phyloP scores from a whole-genome alignment of 23 red algal species.

The Gracilaria vermiculophylla region DNA sequence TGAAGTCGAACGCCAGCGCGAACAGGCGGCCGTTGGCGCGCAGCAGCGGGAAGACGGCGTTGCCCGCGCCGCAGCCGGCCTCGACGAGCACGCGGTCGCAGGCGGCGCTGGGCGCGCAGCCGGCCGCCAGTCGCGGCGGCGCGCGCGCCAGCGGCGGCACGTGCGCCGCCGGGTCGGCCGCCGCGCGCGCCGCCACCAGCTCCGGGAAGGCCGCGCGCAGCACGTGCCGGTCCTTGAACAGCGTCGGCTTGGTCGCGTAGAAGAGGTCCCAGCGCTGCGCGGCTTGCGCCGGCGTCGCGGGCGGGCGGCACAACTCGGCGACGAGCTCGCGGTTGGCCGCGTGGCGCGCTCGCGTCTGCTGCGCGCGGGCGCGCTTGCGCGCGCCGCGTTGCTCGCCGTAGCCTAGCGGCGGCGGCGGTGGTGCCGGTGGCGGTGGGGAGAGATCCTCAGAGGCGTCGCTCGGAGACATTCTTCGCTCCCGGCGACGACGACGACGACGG shows the following conservation, averaged over 20 bases:
- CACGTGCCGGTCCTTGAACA: conserved; percentile 96
- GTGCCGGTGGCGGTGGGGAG: not conserved
- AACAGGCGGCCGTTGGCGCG: conserved; percentile 82
- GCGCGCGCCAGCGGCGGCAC: conserved; percentile 6
- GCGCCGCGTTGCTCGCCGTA: conserved; percentile 29
- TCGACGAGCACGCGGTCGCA: conserved; percentile 56
- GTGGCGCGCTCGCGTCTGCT: conserved; percentile 22
- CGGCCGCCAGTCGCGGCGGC: not conserved
- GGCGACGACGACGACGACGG: too few relatives aligned
- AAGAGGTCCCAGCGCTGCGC: conserved; percentile 81
- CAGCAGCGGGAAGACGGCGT: conserved; percentile 83
- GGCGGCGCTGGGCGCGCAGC: not conserved
- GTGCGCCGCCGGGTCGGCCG: conserved; percentile 32
- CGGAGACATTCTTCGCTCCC: too few relatives aligned
- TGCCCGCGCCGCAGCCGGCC: conserved; percentile 87
- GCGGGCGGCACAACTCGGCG: not conserved
- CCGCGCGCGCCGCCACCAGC: conserved; percentile 39
- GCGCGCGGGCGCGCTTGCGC: conserved; percentile 24
- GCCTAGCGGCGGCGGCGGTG: not conserved
- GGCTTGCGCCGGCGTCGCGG: conserved; percentile 6
- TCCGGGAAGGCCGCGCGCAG: conserved; percentile 87
- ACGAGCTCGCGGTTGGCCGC: not conserved
- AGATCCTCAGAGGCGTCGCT: not conserved
- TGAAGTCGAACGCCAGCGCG: conserved; percentile 84
- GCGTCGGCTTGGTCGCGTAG: conserved; percentile 69